These are phyloP conservation scores for Crotalaria pallida DNA, from an alignment of 306 rosid species.

Conservation along the genomic window DNA sequence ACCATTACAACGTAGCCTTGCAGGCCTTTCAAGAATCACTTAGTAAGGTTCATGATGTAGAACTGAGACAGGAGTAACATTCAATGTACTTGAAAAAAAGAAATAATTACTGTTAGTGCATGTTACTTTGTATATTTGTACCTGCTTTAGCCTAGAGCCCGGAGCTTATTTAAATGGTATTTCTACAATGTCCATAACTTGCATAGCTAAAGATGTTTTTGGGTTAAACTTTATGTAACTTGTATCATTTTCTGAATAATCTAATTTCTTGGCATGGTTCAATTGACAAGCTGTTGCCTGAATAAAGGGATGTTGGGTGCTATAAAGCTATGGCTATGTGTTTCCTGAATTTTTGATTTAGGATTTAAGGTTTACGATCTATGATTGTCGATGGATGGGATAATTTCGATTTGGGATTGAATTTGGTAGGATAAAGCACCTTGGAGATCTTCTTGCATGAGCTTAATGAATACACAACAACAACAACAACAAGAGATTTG, in stretches of 20 bases:
- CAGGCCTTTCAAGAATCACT: slow-evolving; percentile 77
- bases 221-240: not conserved
- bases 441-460: too few relatives aligned
- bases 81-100: not conserved
- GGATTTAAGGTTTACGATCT: too few relatives aligned
- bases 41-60: slow-evolving; percentile 69
- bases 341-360: too few relatives aligned
- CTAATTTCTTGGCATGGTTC: not conserved
- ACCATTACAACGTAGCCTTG: slow-evolving; percentile 70
- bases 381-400: too few relatives aligned
- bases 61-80: slow-evolving; percentile 35
- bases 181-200: slow-evolving; percentile 19
- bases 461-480: too few relatives aligned
- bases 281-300: not conserved
- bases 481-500: too few relatives aligned
- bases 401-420: too few relatives aligned
- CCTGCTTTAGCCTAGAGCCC: not conserved
- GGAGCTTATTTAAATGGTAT: not conserved
- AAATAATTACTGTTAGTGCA: not conserved
- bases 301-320: not conserved
- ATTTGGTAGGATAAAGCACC: too few relatives aligned
- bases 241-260: slow-evolving; percentile 17
- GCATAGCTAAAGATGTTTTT: slow-evolving; percentile 20
- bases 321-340: not conserved
- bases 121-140: slow-evolving; percentile 22